Evolutionary conservation across 139 green algal genomes (phyloP).

Genomic region (Protoeuglena noctilucae): DNA sequence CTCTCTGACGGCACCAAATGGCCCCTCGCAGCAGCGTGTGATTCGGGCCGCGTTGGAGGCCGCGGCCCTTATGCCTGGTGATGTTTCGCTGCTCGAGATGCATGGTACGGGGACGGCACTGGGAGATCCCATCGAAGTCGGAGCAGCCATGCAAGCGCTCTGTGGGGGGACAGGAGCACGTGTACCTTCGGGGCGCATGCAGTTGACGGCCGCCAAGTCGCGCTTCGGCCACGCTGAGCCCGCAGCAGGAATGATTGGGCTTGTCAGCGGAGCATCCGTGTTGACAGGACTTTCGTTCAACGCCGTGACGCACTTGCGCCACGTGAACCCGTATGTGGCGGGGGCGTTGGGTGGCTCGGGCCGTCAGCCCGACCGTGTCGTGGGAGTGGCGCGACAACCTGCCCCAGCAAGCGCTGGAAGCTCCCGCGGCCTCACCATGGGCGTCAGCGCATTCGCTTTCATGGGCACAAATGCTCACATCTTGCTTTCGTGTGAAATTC

Average conservation of each 20-base stretch:
- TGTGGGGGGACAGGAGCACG: not conserved
- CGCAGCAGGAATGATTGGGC: constrained; percentile 49
- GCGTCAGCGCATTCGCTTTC: constrained; percentile 19
- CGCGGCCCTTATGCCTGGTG: constrained; percentile 8
- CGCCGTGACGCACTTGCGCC: constrained; percentile 1
- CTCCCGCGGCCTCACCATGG: no score
- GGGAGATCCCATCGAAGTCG: constrained; percentile 75
- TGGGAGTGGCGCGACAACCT: no score
- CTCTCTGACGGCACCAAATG: constrained; percentile 71
- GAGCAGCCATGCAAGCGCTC: constrained; percentile 29
- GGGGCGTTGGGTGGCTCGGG: constrained; percentile 5
- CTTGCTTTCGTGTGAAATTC: no score
- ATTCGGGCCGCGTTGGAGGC: constrained; percentile 31
- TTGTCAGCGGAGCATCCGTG: constrained; percentile 16
- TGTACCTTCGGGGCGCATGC: constrained; percentile 15
- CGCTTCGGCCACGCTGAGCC: constrained; percentile 68
- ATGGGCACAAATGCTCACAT: constrained; percentile 15
- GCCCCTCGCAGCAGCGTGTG: constrained; percentile 60
- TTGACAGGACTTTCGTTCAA: not conserved
- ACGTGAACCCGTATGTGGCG: constrained; percentile 8
- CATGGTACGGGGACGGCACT: constrained; percentile 73
- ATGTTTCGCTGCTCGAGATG: constrained; percentile 27
- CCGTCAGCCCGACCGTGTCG: no score
- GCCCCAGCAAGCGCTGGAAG: no score
- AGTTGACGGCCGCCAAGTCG: constrained; percentile 58